These are phyloP conservation scores for Cytospora paraplurivora DNA, from an alignment of 2,329 filamentous ascomycete genomes.

Conservation along the genomic window DNA sequence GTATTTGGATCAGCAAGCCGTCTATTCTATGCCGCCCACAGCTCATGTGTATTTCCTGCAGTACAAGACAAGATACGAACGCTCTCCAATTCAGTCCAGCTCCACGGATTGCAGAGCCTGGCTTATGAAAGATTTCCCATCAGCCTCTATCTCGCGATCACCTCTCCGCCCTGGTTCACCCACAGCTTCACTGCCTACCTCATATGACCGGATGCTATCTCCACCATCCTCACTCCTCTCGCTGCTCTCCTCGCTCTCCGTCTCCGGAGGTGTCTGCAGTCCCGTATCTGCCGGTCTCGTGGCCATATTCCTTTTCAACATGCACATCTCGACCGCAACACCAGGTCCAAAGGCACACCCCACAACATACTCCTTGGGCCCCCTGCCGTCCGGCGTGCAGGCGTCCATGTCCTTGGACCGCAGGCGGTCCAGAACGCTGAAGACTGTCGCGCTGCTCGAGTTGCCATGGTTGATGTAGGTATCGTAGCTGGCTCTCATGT, in stretches of 20 bases:
- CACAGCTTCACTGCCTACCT: conserved; percentile 15
- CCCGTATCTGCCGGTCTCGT: conserved; percentile 37
- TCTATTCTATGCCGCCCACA: not conserved
- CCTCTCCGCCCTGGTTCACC: not conserved
- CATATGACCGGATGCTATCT: conserved; percentile 32
- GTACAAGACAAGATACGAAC: not conserved
- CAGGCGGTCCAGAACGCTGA: conserved; percentile 66
- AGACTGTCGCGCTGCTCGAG: conserved; percentile 68
- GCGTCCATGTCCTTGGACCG: conserved; percentile 62
- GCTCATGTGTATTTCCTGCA: not conserved
- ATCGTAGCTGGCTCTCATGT: conserved; percentile 70
- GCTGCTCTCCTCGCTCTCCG: conserved; percentile 51
- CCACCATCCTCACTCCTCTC: conserved; percentile 43
- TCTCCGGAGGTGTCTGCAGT: conserved; percentile 56
- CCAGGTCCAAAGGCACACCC: conserved; percentile 72
- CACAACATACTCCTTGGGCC: conserved; percentile 59
- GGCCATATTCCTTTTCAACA: conserved; percentile 56
- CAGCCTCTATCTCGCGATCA: conserved; percentile 7
- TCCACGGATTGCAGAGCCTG: conserved; percentile 38
- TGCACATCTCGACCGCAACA: conserved; percentile 68
- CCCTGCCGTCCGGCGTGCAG: conserved; percentile 51
- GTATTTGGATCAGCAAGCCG: not conserved
- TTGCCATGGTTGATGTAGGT: conserved; percentile 71
- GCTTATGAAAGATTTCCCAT: conserved; percentile 35
- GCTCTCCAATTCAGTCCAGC: conserved; percentile 33